Evolutionary conservation across 106 monocot species (phyloP).

Genomic region (Platanthera guangdongensis): DNA sequence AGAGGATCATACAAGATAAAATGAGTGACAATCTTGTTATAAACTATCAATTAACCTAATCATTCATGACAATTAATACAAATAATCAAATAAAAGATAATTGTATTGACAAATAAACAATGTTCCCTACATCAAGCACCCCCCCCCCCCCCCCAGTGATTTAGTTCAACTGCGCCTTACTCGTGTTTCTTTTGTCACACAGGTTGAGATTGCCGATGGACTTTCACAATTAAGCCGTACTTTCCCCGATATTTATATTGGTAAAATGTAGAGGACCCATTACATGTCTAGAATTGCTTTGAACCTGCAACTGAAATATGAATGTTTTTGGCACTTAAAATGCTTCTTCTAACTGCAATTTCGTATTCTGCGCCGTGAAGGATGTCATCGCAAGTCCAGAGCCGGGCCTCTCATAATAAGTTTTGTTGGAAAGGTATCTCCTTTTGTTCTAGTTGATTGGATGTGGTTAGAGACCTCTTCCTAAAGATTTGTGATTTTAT

Average conservation of each 20-base stretch:
- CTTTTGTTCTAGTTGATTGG: no score
- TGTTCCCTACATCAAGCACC: no score
- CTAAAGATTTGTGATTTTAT: no score
- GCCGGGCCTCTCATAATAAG: slow-evolving; percentile 56
- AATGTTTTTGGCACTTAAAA: background rate
- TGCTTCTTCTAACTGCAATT: background rate
- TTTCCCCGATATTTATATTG: slow-evolving; percentile 71
- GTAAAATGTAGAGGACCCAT: slow-evolving; percentile 22
- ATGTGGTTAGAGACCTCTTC: no score
- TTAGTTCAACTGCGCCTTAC: background rate
- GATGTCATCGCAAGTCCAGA: slow-evolving; percentile 66
- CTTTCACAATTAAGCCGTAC: slow-evolving; percentile 48
- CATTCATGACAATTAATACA: no score
- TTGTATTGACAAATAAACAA: no score
- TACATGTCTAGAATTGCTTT: background rate
- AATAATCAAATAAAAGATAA: no score
- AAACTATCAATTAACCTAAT: no score
- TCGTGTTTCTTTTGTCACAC: slow-evolving; percentile 6
- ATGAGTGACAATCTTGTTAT: no score
- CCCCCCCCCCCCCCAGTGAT: background rate
- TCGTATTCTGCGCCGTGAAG: slow-evolving; percentile 20
- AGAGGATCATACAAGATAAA: no score
- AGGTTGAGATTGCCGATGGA: slow-evolving; percentile 55
- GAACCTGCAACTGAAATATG: background rate
- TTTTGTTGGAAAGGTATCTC: slow-evolving; percentile 75